Evolutionary conservation across 23 red algal genomes (phyloP).

Genomic region (Gracilaria domingensis): DNA sequence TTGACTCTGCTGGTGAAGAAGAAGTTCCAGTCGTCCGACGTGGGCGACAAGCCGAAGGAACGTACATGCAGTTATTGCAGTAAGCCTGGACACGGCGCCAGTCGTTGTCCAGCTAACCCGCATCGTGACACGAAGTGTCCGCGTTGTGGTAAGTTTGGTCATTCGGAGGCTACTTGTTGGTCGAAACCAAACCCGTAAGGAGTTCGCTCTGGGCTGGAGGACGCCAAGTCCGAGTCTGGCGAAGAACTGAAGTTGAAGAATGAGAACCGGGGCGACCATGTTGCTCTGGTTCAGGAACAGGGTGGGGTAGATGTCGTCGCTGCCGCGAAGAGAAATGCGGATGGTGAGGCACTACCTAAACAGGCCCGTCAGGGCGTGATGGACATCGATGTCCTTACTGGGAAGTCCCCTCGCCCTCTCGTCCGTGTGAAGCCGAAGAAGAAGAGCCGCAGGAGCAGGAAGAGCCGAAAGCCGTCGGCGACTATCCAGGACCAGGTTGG

Average conservation of each 20-base stretch:
- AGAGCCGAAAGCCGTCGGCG: no score
- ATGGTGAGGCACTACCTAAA: not conserved
- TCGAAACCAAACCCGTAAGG: not conserved
- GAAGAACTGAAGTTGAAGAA: constrained; percentile 1
- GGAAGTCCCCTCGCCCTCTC: not conserved
- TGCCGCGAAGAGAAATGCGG: not conserved
- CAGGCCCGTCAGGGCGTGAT: not conserved
- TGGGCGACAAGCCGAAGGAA: no score
- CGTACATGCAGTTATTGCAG: not conserved
- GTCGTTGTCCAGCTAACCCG: not conserved
- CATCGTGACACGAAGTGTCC: not conserved
- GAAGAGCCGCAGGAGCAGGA: not conserved
- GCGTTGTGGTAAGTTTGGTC: not conserved
- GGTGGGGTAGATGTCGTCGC: not conserved
- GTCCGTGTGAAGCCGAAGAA: not conserved
- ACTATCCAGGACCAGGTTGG: no score
- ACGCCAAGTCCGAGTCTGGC: not conserved
- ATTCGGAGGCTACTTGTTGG: not conserved
- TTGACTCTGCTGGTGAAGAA: not conserved
- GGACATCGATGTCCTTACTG: not conserved
- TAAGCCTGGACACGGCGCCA: not conserved
- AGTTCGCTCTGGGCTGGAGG: not conserved
- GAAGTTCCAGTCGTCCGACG: not conserved
- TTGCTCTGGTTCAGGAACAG: not conserved
- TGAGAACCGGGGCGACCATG: not conserved